Base-by-base conservation (phyloP, 306 rosid species). In the Vachellia pachyceras region DNA sequence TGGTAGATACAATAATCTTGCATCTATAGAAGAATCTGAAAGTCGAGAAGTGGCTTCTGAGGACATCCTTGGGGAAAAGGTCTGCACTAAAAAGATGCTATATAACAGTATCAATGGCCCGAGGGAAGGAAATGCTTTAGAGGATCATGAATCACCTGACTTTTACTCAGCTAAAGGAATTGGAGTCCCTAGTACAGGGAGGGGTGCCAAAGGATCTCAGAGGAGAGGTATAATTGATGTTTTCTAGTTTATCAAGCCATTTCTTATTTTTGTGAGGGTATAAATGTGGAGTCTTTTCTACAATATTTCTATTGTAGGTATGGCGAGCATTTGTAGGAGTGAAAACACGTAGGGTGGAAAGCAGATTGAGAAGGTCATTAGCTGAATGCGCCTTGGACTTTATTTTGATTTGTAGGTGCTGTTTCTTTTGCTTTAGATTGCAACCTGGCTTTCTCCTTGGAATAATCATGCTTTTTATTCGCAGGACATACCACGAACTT, bases 311-410 rank as follows among this genome's bases (percentile, higher is more conserved):
- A 54, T 93, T 85, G 83, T 92, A 95, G 99, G 91, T 93, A 76
- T 95, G 99, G 99, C 99, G 93, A 89, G 98, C 97, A 82, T 93
- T 95, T 86, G 90, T 87, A 82, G 97, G 98, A 84, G 99, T 95
- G 85, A 95, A 90, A 82, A 71, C 88, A 54, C 93, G 96, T 36
- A 82, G 90, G 75, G 90, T 93, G 78, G 90, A 91, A 79, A 89
- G 89, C 98, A 95, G 93, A 95, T 95, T 91, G 99, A 95, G 99
- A 95, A 95, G 99, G 99, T 93, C 95, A 88, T 84, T 95, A 88
- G 94, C 89, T 92, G 97, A 91, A 92, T 88, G 93, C 87, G 86
- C 89, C 93, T 86, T 92, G 95, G 92, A 89, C 89, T 92, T 92
- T 90, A 77, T 89, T 95, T 92, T 86, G 86, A 86, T 92, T 93